A percentile compares a stretch with the other conserved stretches of the same genome.
phyloP scores from a whole-genome alignment of 2,329 filamentous ascomycete genomes.

The Ambrosiella beaveri region DNA sequence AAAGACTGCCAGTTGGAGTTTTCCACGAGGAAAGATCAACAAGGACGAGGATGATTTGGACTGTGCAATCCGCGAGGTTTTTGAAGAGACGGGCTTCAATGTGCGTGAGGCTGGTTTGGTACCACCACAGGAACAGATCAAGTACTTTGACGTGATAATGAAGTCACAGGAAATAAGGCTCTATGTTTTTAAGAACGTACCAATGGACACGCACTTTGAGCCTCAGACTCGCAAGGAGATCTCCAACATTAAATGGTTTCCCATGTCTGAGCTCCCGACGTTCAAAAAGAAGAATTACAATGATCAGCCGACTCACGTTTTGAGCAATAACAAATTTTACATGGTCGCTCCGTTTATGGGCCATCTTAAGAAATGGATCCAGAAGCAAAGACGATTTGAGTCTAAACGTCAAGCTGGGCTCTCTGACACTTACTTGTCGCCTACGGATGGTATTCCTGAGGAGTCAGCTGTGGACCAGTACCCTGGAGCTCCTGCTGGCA shows the following conservation, averaged over 20 bases:
- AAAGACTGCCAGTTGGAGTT: constrained; percentile 90
- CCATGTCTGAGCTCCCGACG: constrained; percentile 69
- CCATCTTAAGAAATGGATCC: constrained; percentile 76
- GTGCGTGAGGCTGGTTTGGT: constrained; percentile 60
- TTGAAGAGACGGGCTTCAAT: constrained; percentile 90
- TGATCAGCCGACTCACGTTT: constrained; percentile 23
- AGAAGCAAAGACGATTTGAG: constrained; percentile 47
- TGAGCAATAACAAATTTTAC: constrained; percentile 71
- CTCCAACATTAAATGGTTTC: constrained; percentile 92
- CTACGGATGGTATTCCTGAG: constrained; percentile 22
- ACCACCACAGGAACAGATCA: constrained; percentile 50
- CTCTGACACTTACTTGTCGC: constrained; percentile 23
- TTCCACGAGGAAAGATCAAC: constrained; percentile 93
- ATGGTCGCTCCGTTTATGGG: constrained; percentile 92
- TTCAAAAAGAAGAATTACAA: constrained; percentile 47
- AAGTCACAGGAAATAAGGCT: constrained; percentile 82
- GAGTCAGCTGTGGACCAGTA: constrained; percentile 29
- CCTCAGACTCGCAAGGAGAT: constrained; percentile 92
- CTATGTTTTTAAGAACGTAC: constrained; percentile 79
- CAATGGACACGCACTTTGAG: constrained; percentile 73
- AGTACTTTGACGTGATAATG: constrained; percentile 79
- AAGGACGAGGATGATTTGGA: constrained; percentile 89
- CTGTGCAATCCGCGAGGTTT: constrained; percentile 85
- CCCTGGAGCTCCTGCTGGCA: constrained; percentile 21
- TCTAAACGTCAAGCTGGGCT: constrained; percentile 19